Base-by-base conservation (phyloP, 176 grass and related monocot genomes). In the Juncus effusus region DNA sequence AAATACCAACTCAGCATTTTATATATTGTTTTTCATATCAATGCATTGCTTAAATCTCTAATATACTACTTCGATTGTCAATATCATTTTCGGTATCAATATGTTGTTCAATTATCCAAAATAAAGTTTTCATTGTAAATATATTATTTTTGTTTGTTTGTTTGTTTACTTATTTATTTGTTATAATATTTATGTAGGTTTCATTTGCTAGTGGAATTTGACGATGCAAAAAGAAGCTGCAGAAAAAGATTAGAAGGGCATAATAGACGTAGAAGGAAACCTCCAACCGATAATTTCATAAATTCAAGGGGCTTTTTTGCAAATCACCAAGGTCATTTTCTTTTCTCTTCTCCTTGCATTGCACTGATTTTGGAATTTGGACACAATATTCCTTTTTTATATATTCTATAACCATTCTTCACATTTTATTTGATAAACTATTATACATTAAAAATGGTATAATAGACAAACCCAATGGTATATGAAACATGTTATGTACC, bases 181-280 rank as follows among this genome's bases (percentile, higher is more conserved):
- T 28, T 28, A 28, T 28, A 28, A 28, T 28, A 28, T 28, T 28
- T 1, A 47, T 47, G 44, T 53, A 97, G 93, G 74, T 97, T 97
- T 78, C 93, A 97, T 67, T 69, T 89, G 62, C 82, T 97, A 63
- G 73, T 38, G 13, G 93, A 97, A 69, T 97, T 96, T 54, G 93
- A 96, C 36, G 93, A 91, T 58, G 52, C 72, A 36, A 96, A 96
- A 41, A 80, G 93, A 68, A 96, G 93, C 63, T 96, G 93, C 53
- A 91, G 93, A 63, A 96, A 91, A 61, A 84, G 93, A 6, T 77
- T 96, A 19, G 93, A 96, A 73, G 88, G 93, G 40, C 93, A 96
- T 78, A 96, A 96, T 35, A 81, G 87, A 59, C 85, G 93, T 0
- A 70, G 93, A 56, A 88, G 92, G 66, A 96, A 91, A 69, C 84